phyloP scores from a whole-genome alignment of 805 yeast genomes.

The Kuraishia piskuri region DNA sequence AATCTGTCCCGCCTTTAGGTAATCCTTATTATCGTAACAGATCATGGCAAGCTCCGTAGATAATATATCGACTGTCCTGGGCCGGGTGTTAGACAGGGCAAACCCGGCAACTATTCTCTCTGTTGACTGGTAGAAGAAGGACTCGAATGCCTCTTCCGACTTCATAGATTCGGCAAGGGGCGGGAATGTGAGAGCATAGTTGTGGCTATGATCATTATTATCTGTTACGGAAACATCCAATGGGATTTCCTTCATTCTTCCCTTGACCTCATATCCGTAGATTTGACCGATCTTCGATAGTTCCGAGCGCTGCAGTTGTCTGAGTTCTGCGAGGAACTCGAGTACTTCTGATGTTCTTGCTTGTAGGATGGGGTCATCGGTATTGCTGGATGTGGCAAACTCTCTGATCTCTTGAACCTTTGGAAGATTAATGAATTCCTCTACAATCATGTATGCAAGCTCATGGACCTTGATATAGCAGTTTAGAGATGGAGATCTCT shows the following conservation, averaged over 20 bases:
- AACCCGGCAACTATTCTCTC: slow-evolving; percentile 46
- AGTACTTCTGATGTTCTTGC: slow-evolving; percentile 11
- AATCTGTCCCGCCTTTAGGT: slow-evolving; percentile 51
- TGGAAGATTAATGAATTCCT: slow-evolving; percentile 24
- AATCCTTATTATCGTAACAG: slow-evolving; percentile 49
- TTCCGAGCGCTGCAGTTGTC: slow-evolving; percentile 37
- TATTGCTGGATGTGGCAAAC: not conserved
- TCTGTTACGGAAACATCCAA: slow-evolving; percentile 4
- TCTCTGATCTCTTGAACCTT: not conserved
- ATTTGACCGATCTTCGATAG: slow-evolving; percentile 24
- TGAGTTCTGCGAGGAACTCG: slow-evolving; percentile 41
- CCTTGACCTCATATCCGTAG: slow-evolving; percentile 21
- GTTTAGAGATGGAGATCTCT: not conserved
- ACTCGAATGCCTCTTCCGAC: slow-evolving; percentile 25
- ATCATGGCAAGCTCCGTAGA: slow-evolving; percentile 74
- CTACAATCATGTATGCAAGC: slow-evolving; percentile 30
- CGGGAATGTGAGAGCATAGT: slow-evolving; percentile 9
- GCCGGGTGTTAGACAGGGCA: slow-evolving; percentile 37
- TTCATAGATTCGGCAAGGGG: slow-evolving; percentile 17
- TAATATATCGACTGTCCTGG: slow-evolving; percentile 62
- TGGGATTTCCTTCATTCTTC: slow-evolving; percentile 12
- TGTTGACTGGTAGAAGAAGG: slow-evolving; percentile 43
- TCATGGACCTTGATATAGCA: slow-evolving; percentile 24
- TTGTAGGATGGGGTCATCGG: not conserved
- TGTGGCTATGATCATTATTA: slow-evolving; percentile 1